These are phyloP conservation scores for Domatiomyces globalis DNA, from an alignment of 2,329 filamentous ascomycete genomes.

Conservation along the genomic window DNA sequence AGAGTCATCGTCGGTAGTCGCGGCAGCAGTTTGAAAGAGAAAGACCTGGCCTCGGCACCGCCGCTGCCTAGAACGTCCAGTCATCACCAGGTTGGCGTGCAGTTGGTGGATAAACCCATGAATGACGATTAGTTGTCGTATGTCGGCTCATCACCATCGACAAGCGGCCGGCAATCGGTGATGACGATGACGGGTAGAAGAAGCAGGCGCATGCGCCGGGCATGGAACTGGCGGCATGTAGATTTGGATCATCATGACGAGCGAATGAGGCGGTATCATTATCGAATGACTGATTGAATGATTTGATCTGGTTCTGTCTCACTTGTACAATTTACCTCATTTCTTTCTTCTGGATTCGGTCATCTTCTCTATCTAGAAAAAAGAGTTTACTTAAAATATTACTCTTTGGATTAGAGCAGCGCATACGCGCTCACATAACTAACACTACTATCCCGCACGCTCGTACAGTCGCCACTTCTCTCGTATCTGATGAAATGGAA, in stretches of 20 bases:
- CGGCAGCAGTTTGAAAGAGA: slow-evolving; percentile 25
- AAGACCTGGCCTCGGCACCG: slow-evolving; percentile 12
- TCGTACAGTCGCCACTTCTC: slow-evolving; percentile 60
- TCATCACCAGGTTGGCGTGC: slow-evolving; percentile 28
- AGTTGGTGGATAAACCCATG: slow-evolving; percentile 63
- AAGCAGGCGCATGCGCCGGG: not conserved
- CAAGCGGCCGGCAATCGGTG: not conserved
- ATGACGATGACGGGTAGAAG: not conserved
- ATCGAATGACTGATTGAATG: not conserved
- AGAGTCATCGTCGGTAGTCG: slow-evolving; percentile 21
- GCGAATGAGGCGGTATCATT: too few species aligned
- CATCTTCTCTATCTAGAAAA: too few species aligned
- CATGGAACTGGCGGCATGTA: not conserved
- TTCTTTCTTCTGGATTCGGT: too few species aligned
- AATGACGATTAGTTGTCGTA: slow-evolving; percentile 40
- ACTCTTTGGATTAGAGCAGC: slow-evolving; percentile 38
- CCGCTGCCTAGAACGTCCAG: not conserved
- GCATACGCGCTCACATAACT: slow-evolving; percentile 93
- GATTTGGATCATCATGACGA: not conserved
- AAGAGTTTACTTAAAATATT: too few species aligned
- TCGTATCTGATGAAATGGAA: slow-evolving; percentile 81
- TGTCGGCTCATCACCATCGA: not conserved
- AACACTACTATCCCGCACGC: slow-evolving; percentile 64
- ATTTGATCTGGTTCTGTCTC: too few species aligned
- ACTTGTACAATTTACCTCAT: too few species aligned